A percentile compares a stretch with the other conserved stretches of the same genome.
Evolutionary conservation across 176 grass and related monocot genomes (phyloP).

Genomic region (Avena sativa): DNA sequence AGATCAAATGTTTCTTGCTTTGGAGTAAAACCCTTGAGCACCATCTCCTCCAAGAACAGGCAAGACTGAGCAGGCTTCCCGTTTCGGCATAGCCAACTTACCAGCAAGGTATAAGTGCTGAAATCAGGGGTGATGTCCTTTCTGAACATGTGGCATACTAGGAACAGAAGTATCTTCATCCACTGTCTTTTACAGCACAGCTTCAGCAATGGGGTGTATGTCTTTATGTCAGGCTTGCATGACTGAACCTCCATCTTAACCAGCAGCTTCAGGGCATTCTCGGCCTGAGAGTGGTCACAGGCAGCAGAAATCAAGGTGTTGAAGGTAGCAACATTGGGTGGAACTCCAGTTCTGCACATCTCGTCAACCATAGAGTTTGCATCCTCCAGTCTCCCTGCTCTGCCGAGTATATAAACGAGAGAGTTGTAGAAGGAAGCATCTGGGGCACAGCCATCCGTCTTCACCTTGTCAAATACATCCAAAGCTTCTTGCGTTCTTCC

Average conservation of each 20-base stretch:
- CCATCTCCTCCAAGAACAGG: constrained; percentile 86
- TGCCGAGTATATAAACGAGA: constrained; percentile 77
- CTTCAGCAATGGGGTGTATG: constrained; percentile 82
- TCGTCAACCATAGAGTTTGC: constrained; percentile 58
- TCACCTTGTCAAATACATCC: constrained; percentile 64
- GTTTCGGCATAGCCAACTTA: constrained; percentile 69
- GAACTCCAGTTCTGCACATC: constrained; percentile 57
- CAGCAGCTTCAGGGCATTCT: constrained; percentile 68
- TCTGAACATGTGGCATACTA: constrained; percentile 75
- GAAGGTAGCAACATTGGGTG: constrained; percentile 63
- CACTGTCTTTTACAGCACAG: constrained; percentile 77
- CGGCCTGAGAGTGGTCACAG: constrained; percentile 63
- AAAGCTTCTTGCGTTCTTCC: constrained; percentile 74
- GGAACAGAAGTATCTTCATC: constrained; percentile 67
- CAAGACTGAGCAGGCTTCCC: constrained; percentile 64
- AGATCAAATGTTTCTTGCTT: constrained; percentile 70
- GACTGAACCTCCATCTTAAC: constrained; percentile 70
- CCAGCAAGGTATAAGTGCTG: constrained; percentile 74
- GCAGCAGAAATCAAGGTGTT: constrained; percentile 84
- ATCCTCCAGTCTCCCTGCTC: constrained; percentile 61
- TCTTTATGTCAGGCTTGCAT: constrained; percentile 73
- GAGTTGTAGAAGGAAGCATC: constrained; percentile 85
- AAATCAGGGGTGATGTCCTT: constrained; percentile 79
- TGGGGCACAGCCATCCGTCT: constrained; percentile 57
- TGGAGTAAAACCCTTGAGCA: constrained; percentile 68